A percentile compares a stretch with the other conserved stretches of the same genome.
These are phyloP conservation scores for Gossypium longicalyx DNA, from an alignment of 345 rosid genomes.

Conservation along the genomic window DNA sequence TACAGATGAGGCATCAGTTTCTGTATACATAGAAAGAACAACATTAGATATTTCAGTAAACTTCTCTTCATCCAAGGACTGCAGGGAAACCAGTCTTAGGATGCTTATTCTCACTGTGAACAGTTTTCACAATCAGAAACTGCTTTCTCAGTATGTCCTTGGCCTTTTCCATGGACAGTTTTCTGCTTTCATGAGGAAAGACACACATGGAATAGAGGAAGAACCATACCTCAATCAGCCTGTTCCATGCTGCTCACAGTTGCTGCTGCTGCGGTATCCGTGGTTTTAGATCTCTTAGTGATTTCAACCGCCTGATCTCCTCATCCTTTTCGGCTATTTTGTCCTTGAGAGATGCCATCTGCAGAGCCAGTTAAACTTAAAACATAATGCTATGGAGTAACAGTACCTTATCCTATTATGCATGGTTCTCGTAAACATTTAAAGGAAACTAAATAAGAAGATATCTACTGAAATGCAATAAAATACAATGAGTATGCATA, in stretches of 20 bases:
- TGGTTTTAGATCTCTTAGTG: conserved; percentile 50
- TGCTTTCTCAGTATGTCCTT: conserved; percentile 30
- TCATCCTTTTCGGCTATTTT: conserved; percentile 73
- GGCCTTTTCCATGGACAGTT: conserved; percentile 27
- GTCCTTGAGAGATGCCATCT: conserved; percentile 84
- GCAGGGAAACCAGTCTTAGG: conserved; percentile 28
- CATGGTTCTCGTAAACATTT: not conserved
- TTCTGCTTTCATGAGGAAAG: conserved; percentile 16
- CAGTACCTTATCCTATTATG: not conserved
- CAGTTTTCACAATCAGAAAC: conserved; percentile 27
- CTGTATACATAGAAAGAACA: conserved; percentile 39
- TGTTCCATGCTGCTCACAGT: conserved; percentile 24
- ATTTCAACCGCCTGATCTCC: conserved; percentile 72
- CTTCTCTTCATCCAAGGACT: conserved; percentile 34
- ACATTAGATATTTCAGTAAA: conserved; percentile 39
- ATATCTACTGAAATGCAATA: too few species aligned
- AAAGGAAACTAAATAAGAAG: not conserved
- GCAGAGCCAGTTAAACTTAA: conserved; percentile 7
- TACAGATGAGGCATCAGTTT: conserved; percentile 37
- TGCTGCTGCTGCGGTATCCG: conserved; percentile 19
- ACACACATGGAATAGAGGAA: conserved; percentile 17
- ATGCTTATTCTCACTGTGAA: conserved; percentile 19
- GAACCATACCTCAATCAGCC: conserved; percentile 19
- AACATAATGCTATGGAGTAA: conserved; percentile 1
- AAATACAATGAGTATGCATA: too few species aligned